Evolutionary conservation across 1,284 basidiomycete genomes (phyloP), one percentile per base, ranked within the genome.

Genomic region (Ustilago trichophora): DNA sequence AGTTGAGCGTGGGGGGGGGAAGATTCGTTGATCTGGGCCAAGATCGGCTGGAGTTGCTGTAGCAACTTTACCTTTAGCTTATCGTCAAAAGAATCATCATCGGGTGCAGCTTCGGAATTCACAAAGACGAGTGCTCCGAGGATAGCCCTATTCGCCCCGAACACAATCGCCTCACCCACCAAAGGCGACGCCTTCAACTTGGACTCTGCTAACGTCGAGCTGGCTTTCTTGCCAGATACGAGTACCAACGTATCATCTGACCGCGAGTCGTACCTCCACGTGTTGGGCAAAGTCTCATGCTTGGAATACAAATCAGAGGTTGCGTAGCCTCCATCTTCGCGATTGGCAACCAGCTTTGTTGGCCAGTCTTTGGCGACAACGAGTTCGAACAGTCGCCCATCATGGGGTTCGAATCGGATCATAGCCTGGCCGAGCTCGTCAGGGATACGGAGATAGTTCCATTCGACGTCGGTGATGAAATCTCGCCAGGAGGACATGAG

Each of bases 401-500:
- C 41, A 9, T 55, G 29, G 13, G 49, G 32, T 35, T 72, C 57
- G 56, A 72, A 76, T 2, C 42, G 56, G 5, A 76, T 31, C 69
- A 56, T 52, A 1, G 27, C 18, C n/a, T 57, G 50, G 2, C 71
- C 60, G 2, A 48, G 31, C 16, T 54, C 21, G 29, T 76, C 86
- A 73, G 73, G 77, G 21, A 82, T 79, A 37, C 85, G 81, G 7
- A 88, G 80, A 83, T 85, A 88, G 69, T 87, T 87, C 88, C 88
- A 89, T 18, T 78, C 84, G 64, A 86, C 86, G 82, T 89, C 88
- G 6, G 58, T 78, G 1, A 72, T 76, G 60, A 86, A 87, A 54
- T 86, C 83, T 11, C 86, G 84, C 45, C 82, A 82, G 9, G 86
- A 86, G 70, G 85, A 84, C 84, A 87, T 81, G 56, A 88, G 76